Conservation (phyloP, 2,329 filamentous ascomycete species). For the Fusarium sp. region DNA sequence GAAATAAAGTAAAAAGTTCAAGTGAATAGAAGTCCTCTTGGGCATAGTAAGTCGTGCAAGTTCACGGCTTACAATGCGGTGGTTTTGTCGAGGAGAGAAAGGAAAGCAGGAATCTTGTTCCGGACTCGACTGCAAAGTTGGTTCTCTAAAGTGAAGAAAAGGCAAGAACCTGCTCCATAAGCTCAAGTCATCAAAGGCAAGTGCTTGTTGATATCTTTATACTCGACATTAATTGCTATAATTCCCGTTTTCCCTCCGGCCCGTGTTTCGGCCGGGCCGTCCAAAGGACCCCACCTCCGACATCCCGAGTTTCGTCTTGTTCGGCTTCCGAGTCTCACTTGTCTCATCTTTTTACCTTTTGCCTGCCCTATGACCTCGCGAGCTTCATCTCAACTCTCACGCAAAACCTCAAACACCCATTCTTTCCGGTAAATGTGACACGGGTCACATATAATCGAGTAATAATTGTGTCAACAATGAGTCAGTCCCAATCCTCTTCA, state of each 20-base stretch:
- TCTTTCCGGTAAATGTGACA: not conserved
- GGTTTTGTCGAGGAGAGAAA: constrained; percentile 13
- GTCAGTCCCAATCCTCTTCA: constrained; percentile 16
- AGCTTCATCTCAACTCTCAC: constrained; percentile 1
- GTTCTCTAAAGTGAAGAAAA: constrained; percentile 10
- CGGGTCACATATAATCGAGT: not conserved
- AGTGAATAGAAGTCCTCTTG: constrained; percentile 20
- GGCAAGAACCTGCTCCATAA: constrained; percentile 23
- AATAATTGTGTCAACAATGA: constrained; percentile 26
- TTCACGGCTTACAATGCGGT: constrained; percentile 19
- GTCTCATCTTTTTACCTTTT: constrained; percentile 18
- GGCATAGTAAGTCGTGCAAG: constrained; percentile 21
- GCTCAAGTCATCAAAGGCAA: not conserved
- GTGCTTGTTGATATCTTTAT: not conserved
- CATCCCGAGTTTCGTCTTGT: constrained; percentile 33
- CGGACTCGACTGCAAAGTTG: constrained; percentile 38
- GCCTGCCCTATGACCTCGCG: not conserved
- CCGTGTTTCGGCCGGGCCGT: constrained; percentile 32
- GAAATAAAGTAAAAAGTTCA: not conserved
- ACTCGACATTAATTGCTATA: not conserved
- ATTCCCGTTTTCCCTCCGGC: constrained; percentile 13
- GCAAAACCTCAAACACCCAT: constrained; percentile 8
- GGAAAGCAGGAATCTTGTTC: constrained; percentile 27
- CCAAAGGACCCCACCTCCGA: constrained; percentile 34
- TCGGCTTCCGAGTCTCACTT: constrained; percentile 39